Evolutionary conservation across 2,329 filamentous ascomycete genomes (phyloP).

Genomic region (Fusarium tuaranense): DNA sequence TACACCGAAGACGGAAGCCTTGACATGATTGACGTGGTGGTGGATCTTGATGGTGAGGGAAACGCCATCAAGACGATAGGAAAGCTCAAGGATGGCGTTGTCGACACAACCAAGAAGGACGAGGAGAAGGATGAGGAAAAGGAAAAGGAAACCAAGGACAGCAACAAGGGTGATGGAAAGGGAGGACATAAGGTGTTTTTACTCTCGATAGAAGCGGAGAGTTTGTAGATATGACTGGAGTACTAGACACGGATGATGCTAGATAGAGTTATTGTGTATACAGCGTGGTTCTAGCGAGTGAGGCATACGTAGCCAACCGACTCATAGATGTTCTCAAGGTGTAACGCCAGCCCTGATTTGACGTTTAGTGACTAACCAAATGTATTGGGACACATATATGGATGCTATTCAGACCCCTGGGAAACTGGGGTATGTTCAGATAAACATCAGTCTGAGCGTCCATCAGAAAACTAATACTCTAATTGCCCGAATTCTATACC

Average conservation of each 20-base stretch:
- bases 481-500: neutral
- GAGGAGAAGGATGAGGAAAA: slow-evolving; percentile 43
- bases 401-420: neutral
- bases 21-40: slow-evolving; percentile 66
- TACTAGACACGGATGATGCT: neutral
- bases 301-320: neutral
- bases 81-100: slow-evolving; percentile 52
- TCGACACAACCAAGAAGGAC: slow-evolving; percentile 49
- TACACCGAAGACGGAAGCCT: slow-evolving; percentile 80
- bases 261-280: neutral
- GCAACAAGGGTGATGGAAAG: slow-evolving; percentile 33
- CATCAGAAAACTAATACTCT: neutral
- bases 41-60: slow-evolving; percentile 64
- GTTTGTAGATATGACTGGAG: neutral
- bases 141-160: slow-evolving; percentile 26
- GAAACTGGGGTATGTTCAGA: neutral
- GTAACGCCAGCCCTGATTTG: neutral
- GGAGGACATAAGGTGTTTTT: slow-evolving; percentile 47
- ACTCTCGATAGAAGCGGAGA: slow-evolving; percentile 49
- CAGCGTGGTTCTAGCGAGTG: neutral
- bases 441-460: neutral
- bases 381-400: neutral
- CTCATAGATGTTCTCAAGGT: neutral
- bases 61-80: slow-evolving; percentile 57
- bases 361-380: neutral